Evolutionary conservation across 176 grass and related monocot genomes (phyloP), one percentile per base, ranked within the genome.

Genomic region (Oryza coarctata): DNA sequence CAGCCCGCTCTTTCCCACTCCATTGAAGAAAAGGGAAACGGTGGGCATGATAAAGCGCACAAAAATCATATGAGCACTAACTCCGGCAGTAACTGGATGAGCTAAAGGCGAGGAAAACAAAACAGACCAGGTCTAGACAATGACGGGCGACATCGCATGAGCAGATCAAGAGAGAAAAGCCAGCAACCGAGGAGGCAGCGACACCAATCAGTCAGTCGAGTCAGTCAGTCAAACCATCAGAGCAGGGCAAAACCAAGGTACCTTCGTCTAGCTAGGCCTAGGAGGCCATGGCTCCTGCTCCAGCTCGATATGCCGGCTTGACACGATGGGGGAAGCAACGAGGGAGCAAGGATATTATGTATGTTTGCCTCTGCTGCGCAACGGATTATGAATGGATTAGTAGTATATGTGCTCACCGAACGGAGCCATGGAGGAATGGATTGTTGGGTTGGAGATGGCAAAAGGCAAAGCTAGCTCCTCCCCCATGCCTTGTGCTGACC

Each of bases 61-160:
- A 63, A 7, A 78, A 82, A 75, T 76, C 78, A 69, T 22, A 82
- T 45, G 85, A 70, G 71, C 75, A 52, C 55, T 29, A 38, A 79
- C 83, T 85, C 67, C 7, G n/a, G 22, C 5, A 30, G 63, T 32
- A n/a, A 86, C 58, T 86, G 74, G 74, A 75, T 68, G 52, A 33
- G 62, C 17, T 3, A 12, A 25, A 71, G 49, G 52, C 29, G 30
- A 35, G 49, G 4, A 4, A 50, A 58, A 34, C 44, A 49, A 15
- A 72, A 13, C 29, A 34, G 18, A 49, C 66, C 84, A 86, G 70
- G 80, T 57, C 45, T 60, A 68, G 84, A 68, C 80, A 81, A 13
- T 5, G 84, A 55, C 11, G 14, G 14, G 45, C 20, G 74, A 74
- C 71, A 81, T 87, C 82, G 78, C 71, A 87, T 75, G 43, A n/a